These are phyloP conservation scores for Carex pumila DNA, from an alignment of 176 grass and related monocot genomes.

Conservation along the genomic window DNA sequence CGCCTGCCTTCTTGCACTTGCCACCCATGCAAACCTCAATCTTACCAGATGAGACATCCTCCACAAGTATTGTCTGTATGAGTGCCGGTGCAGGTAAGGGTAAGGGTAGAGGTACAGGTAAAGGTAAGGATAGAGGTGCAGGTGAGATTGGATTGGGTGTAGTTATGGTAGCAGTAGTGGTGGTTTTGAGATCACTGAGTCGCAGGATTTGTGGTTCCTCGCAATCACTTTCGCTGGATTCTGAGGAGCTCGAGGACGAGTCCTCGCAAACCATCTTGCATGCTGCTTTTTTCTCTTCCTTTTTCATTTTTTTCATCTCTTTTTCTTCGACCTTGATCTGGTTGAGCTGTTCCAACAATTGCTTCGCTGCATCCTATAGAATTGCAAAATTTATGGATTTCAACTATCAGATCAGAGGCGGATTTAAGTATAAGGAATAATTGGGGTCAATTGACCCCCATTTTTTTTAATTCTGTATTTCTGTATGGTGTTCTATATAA, in stretches of 20 bases:
- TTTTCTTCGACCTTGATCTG: slow-evolving; percentile 44
- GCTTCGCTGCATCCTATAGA: slow-evolving; percentile 47
- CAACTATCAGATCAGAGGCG: not conserved
- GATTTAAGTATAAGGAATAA: too few species aligned
- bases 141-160: not conserved
- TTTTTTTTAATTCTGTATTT: too few species aligned
- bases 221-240: slow-evolving; percentile 46
- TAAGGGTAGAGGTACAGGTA: slow-evolving; percentile 24
- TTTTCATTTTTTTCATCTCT: slow-evolving; percentile 39
- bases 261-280: slow-evolving; percentile 14
- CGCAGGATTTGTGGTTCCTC: slow-evolving; percentile 11
- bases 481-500: too few species aligned
- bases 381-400: not conserved
- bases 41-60: not conserved
- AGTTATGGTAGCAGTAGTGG: not conserved
- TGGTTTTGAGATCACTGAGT: not conserved
- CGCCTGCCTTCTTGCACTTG: slow-evolving; percentile 66
- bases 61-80: not conserved
- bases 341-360: slow-evolving; percentile 47
- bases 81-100: not conserved
- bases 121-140: not conserved
- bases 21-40: slow-evolving; percentile 83
- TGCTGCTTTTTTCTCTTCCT: slow-evolving; percentile 37
- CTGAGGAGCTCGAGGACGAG: slow-evolving; percentile 39
- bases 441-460: too few species aligned